phyloP scores from a whole-genome alignment of 2,329 filamentous ascomycete species.

The Phialocephala subalpina region DNA sequence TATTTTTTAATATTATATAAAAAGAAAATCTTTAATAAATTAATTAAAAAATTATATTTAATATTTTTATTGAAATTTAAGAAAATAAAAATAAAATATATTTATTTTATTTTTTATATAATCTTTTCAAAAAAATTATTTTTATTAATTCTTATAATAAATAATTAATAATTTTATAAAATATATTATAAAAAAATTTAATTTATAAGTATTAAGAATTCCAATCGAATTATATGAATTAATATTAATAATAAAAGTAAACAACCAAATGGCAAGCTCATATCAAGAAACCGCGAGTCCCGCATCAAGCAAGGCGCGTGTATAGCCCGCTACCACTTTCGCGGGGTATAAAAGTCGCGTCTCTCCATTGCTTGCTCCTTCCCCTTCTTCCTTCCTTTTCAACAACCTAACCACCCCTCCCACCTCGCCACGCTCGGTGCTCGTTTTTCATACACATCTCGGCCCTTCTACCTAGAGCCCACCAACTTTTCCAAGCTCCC shows the following conservation, averaged over 20 bases:
- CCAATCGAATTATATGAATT: no score
- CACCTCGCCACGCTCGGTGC: neutral
- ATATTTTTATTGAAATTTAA: no score
- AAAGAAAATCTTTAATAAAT: no score
- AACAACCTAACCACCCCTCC: neutral
- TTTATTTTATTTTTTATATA: neutral
- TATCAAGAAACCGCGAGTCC: neutral
- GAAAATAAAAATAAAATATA: neutral
- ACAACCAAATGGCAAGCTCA: neutral
- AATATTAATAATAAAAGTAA: no score
- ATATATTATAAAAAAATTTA: no score
- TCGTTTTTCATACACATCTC: slow-evolving; percentile 26
- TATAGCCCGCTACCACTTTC: neutral
- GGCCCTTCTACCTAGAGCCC: slow-evolving; percentile 32
- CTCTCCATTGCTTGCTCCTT: neutral
- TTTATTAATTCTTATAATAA: no score
- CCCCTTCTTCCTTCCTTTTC: slow-evolving; percentile 3
- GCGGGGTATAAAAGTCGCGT: neutral
- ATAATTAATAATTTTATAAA: slow-evolving; percentile 12
- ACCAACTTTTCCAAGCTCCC: slow-evolving; percentile 24
- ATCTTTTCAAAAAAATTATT: neutral
- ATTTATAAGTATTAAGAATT: no score
- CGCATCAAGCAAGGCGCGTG: slow-evolving; percentile 1
- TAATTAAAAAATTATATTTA: no score
- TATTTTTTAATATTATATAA: no score